Percentiles rank a stretch among this genome's conserved stretches.
These are phyloP conservation scores for Aschersonia sp. DNA, from an alignment of 2,329 filamentous ascomycete species.

Conservation along the genomic window DNA sequence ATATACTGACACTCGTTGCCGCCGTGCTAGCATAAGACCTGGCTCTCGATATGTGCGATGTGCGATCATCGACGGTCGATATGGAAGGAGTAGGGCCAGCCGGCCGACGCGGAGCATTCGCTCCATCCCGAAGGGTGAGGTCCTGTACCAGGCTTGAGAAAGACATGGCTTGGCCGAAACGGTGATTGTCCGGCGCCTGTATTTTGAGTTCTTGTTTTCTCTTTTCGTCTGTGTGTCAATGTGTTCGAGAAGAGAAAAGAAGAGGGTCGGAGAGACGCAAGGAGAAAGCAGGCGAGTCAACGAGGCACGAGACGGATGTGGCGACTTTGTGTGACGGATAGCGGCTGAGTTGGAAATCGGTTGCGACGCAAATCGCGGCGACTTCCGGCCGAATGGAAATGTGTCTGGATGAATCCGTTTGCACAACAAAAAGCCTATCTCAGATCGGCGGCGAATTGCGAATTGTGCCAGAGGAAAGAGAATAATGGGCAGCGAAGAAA, in stretches of 20 bases:
- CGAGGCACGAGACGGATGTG: background rate
- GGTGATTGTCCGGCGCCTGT: background rate
- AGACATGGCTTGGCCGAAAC: slow-evolving; percentile 34
- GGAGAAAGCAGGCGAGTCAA: background rate
- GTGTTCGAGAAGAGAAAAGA: background rate
- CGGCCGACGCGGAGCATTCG: slow-evolving; percentile 29
- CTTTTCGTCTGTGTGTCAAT: background rate
- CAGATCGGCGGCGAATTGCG: too few species aligned
- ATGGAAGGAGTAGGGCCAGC: slow-evolving; percentile 26
- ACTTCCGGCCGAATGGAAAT: background rate
- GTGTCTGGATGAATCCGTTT: too few species aligned
- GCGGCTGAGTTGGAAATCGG: background rate
- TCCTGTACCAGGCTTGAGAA: slow-evolving; percentile 56
- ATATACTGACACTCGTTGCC: slow-evolving; percentile 55
- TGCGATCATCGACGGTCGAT: slow-evolving; percentile 44
- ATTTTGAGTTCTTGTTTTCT: background rate
- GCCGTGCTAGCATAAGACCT: slow-evolving; percentile 54
- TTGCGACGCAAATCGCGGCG: slow-evolving; percentile 1
- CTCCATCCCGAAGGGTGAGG: slow-evolving; percentile 42
- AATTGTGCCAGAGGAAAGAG: background rate
- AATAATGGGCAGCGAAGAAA: background rate
- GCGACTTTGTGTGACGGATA: background rate
- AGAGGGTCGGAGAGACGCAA: background rate
- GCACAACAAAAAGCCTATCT: too few species aligned
- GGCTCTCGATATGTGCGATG: slow-evolving; percentile 47